Evolutionary conservation across 2,329 filamentous ascomycete species (phyloP), one percentile per base, ranked within the genome.

Genomic region (Colletotrichum cuscutae): DNA sequence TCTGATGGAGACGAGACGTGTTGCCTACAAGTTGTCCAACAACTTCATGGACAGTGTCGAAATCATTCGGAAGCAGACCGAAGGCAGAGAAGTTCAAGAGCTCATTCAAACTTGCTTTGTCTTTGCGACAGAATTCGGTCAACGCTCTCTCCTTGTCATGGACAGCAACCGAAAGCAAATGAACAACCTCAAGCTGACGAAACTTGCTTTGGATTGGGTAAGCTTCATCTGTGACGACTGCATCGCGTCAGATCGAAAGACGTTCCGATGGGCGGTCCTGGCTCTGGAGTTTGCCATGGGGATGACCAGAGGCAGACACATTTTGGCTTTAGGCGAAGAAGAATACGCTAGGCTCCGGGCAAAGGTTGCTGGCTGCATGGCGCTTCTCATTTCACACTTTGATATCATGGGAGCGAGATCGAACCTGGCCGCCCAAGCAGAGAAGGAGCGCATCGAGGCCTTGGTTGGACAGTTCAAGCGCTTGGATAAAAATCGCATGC

Each of bases 11-110:
- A 98, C 98, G 78, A 95, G 97, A 78, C 95, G 95, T 81, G 97
- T 97, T 2, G 95, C 96, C 3, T 98, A 97, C 86, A 98, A 97
- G 82, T 88, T 99, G 56, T 98, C 95, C 64, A 98, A 98, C 83
- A 95, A 95, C 7, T 98, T 99, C 83, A 98, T 99, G 95, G 96
- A 98, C 82, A 98, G 95, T 80, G 97, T 99, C 57, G 95, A 97
- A 80, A 95, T 94, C 75, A 97, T 99, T 75, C 90, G 95, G 75
- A 92, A 91, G 76, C 96, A 99, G 82, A 95, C 95, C 1, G 88
- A 89, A 70, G 94, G 93, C 9, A 89, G 96, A 75, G 93, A 97
- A 76, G 98, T 96, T 80, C 95, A 98, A 78, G 97, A 99, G 79
- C 90, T 99, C 35, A 97, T 99, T 75, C 97, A 99, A 82, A 97